Conservation (phyloP, 2,329 filamentous ascomycete species). For the Onygena corvina region DNA sequence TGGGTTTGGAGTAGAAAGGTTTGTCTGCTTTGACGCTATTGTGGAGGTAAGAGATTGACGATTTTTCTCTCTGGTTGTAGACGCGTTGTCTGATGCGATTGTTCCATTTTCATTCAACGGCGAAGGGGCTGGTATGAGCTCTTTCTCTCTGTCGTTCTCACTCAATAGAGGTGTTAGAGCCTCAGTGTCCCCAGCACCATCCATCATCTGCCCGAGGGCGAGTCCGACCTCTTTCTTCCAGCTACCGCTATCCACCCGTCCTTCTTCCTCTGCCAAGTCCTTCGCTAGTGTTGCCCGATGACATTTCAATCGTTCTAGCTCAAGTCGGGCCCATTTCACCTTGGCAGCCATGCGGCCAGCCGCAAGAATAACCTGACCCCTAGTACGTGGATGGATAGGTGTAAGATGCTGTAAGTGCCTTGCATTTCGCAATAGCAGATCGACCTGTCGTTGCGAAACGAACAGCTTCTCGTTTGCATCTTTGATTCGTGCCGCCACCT, state of each 20-base stretch:
- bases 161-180: not conserved
- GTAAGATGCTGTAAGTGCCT: constrained; percentile 80
- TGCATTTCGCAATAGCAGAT: constrained; percentile 73
- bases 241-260: constrained; percentile 8
- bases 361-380: constrained; percentile 73
- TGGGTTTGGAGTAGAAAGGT: not conserved
- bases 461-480: constrained; percentile 72
- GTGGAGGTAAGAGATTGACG: not conserved
- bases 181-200: constrained; percentile 12
- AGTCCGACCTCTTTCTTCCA: constrained; percentile 8
- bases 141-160: not conserved
- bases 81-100: not conserved
- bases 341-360: constrained; percentile 76
- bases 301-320: constrained; percentile 84
- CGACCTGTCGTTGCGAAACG: constrained; percentile 61
- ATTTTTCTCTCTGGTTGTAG: not conserved
- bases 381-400: constrained; percentile 78
- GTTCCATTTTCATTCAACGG: not conserved
- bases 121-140: not conserved
- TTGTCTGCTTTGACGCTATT: not conserved
- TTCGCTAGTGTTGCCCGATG: constrained; percentile 77
- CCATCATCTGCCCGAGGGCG: constrained; percentile 22
- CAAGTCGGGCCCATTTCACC: constrained; percentile 84
- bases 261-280: constrained; percentile 67
- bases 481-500: constrained; percentile 71